Base-by-base conservation (phyloP, 2,329 filamentous ascomycete genomes). In the Colletotrichum sp. region DNA sequence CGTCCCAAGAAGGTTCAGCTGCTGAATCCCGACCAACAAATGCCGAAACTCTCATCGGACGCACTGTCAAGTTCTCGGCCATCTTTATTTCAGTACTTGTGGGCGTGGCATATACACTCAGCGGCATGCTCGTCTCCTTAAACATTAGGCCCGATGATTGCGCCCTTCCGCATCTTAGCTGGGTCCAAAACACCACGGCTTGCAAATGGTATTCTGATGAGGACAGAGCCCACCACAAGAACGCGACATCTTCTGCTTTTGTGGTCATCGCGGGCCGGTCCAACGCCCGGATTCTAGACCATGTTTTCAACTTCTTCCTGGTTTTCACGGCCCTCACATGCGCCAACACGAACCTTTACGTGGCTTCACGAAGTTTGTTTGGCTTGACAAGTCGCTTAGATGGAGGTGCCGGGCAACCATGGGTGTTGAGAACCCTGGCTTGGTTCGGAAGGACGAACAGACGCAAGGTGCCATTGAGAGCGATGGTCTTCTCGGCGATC, bases 401-500 rank as follows among this genome's bases (percentile, higher is more conserved):
- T 12, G 63, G 61, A 18, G 62, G 62, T 14, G 58, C 34, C 9
- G 58, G 68, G 9, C 52, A 64, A 14, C 48, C 56, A 5, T 65
- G 26, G 28, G 34, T 68, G 7, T 34, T 81, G 36, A 79, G 79
- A 7, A 38, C 78, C 1, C 75, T 84, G n/a, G 80, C 82, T 1
- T 83, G 78, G 76, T 79, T 84, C 26, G 82, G 82, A 4, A 79
- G 78, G 6, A 68, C 65, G 8, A 70, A 84, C 81, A 74, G 76
- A 5, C 77, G 78, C 43, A 80, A 79, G 30, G 84, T 86, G 9
- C 85, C 85, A 1, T 79, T 84, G 64, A 79, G 83, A 3, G 84
- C 85, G 3, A 81, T 86, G 77, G 77, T 85, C 9, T 78, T 85
- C 24, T 86, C 85, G 3, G 81, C 83, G 3, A 63, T 84, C 7